These are phyloP conservation scores for Postia placenta DNA, from an alignment of 768 basidiomycete genomes.

Conservation along the genomic window DNA sequence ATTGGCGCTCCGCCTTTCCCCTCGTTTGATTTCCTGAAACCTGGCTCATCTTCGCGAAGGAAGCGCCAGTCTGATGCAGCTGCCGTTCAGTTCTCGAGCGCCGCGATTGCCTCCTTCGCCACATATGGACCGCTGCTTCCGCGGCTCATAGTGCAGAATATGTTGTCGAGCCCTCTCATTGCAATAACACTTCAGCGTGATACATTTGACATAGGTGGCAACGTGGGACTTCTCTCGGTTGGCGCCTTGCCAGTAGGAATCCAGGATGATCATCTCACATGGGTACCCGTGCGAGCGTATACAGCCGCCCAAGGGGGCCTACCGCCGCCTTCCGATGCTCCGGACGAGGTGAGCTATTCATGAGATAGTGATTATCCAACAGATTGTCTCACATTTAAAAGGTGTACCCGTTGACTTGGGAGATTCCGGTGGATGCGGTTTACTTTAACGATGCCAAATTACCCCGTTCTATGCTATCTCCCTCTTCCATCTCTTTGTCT, in stretches of 20 bases:
- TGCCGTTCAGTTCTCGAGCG: conserved; percentile 11
- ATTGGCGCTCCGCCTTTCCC: conserved; percentile 10
- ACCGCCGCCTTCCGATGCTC: conserved; percentile 46
- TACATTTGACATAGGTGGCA: conserved; percentile 60
- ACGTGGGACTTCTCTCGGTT: conserved; percentile 57
- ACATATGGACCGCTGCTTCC: conserved; percentile 29
- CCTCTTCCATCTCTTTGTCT: conserved; percentile 46
- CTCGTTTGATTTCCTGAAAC: conserved; percentile 7
- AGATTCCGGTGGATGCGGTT: conserved; percentile 64
- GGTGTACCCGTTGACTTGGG: conserved; percentile 44
- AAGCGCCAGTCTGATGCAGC: conserved; percentile 4
- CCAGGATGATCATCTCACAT: conserved; percentile 45
- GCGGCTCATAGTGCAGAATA: conserved; percentile 24
- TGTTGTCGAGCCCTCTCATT: conserved; percentile 37
- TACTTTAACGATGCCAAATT: conserved; percentile 61
- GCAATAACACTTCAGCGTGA: conserved; percentile 65
- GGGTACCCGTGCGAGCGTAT: conserved; percentile 61
- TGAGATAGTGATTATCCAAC: no score
- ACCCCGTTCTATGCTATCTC: conserved; percentile 46
- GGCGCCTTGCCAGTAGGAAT: conserved; percentile 57
- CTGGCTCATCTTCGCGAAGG: background rate
- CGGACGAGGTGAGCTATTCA: conserved; percentile 44
- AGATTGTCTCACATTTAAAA: conserved; percentile 1
- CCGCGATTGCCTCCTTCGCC: conserved; percentile 22
- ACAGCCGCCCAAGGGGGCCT: conserved; percentile 45